These are phyloP conservation scores for Pelargonium myrrhifolium DNA, from an alignment of 441 rosid genomes.

Conservation along the genomic window DNA sequence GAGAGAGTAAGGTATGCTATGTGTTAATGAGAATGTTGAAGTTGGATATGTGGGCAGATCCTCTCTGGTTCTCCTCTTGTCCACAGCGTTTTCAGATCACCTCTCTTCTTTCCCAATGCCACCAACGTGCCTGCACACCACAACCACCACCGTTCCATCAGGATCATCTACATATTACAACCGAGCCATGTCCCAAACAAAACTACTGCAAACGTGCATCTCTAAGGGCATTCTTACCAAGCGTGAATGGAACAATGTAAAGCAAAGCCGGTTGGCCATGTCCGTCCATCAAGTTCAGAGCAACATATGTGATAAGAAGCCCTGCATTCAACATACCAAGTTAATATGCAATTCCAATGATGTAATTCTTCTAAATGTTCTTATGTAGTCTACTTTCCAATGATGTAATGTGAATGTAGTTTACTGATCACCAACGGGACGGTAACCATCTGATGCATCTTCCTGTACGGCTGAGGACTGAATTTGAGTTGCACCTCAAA, in stretches of 20 bases:
- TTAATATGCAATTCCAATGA: no score
- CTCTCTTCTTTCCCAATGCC: conserved; percentile 74
- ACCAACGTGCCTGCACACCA: conserved; percentile 76
- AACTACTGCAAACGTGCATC: neutral
- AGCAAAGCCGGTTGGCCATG: conserved; percentile 76
- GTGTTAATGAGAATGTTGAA: conserved; percentile 26
- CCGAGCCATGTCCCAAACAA: no score
- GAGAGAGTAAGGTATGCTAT: no score
- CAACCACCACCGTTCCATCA: no score
- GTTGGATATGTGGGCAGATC: conserved; percentile 60
- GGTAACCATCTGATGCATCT: no score
- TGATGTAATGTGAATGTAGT: no score
- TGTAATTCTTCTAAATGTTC: no score
- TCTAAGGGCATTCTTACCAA: conserved; percentile 34
- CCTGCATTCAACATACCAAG: conserved; percentile 27
- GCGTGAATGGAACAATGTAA: conserved; percentile 64
- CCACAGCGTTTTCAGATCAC: conserved; percentile 74
- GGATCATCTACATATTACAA: no score
- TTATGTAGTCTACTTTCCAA: no score
- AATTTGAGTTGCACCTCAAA: no score
- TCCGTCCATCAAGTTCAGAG: conserved; percentile 71
- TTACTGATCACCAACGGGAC: no score
- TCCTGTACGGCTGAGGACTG: no score
- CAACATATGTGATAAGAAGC: conserved; percentile 59
- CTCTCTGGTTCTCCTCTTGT: conserved; percentile 70